Conservation (phyloP, 2,329 filamentous ascomycete genomes). For the Fusarium beomiforme region DNA sequence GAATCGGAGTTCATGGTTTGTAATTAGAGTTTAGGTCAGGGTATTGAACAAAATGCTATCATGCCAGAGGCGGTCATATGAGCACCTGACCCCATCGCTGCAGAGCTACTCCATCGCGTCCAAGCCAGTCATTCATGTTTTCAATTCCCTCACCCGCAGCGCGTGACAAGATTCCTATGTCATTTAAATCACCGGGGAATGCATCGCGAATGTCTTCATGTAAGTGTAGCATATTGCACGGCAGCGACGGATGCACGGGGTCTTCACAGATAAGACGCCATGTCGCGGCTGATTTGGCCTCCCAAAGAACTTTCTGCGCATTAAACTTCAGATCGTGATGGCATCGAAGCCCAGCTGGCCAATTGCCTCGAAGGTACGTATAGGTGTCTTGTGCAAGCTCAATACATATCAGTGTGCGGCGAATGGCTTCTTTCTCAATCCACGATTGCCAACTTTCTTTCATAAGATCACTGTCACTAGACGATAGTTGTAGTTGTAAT, state of each 20-base stretch:
- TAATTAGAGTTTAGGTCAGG: not conserved
- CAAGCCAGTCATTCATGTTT: not conserved
- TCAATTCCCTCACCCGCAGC: not conserved
- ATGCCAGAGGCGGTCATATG: not conserved
- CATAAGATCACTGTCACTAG: rapidly evolving
- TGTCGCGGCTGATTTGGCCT: not conserved
- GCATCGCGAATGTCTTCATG: not conserved
- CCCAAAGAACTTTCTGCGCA: not conserved
- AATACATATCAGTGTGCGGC: not conserved
- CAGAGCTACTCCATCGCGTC: not conserved
- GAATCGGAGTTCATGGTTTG: not conserved
- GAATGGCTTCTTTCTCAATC: not conserved
- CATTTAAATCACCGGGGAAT: not conserved
- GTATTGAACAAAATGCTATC: not conserved
- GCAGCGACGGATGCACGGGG: not conserved
- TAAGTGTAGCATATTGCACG: not conserved
- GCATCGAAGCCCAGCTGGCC: not conserved
- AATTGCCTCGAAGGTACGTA: not conserved
- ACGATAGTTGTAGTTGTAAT: rapidly evolving
- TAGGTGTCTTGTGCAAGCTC: not conserved
- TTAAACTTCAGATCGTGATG: not conserved
- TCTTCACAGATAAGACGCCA: not conserved
- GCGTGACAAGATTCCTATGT: not conserved
- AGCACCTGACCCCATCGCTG: not conserved
- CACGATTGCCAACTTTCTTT: not conserved